phyloP scores from a whole-genome alignment of 2,329 filamentous ascomycete genomes.

The Neofusicoccum sp. region DNA sequence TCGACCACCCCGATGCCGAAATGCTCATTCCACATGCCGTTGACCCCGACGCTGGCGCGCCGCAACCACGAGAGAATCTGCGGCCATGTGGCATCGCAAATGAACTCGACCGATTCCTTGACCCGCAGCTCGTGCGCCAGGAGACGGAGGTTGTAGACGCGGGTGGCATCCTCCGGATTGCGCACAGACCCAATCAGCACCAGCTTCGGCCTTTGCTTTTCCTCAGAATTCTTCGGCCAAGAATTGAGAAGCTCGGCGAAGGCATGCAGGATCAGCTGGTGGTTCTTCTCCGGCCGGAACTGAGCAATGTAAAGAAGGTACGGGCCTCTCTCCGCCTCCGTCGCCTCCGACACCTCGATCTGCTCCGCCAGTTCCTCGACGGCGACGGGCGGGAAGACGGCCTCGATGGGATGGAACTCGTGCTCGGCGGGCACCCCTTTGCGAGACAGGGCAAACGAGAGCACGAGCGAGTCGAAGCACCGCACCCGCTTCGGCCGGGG shows the following conservation, averaged over 20 bases:
- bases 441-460: conserved; percentile 11
- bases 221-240: conserved; percentile 42
- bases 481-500: conserved; percentile 14
- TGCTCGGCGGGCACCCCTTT: conserved; percentile 10
- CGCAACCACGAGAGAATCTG: conserved; percentile 78
- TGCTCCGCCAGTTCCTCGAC: conserved; percentile 77
- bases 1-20: conserved; percentile 98
- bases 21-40: conserved; percentile 99
- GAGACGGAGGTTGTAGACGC: conserved; percentile 84
- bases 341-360: conserved; percentile 68
- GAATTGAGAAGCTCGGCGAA: conserved; percentile 69
- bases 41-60: conserved; percentile 79
- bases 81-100: conserved; percentile 86
- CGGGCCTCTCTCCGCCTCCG: conserved; percentile 67
- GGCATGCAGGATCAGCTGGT: conserved; percentile 78
- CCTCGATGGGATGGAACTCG: conserved; percentile 51
- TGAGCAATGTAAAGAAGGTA: conserved; percentile 91
- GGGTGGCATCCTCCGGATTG: conserved; percentile 73
- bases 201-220: conserved; percentile 57
- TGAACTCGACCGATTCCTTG: conserved; percentile 79
- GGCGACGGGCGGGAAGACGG: conserved; percentile 89
- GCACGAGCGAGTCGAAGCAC: conserved; percentile 15
- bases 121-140: conserved; percentile 76
- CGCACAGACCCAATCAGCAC: conserved; percentile 91
- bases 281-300: conserved; percentile 97